Percentiles rank a stretch among this genome's conserved stretches.
phyloP scores from a whole-genome alignment of 23 red algal genomes.

The Gracilaria domingensis region DNA sequence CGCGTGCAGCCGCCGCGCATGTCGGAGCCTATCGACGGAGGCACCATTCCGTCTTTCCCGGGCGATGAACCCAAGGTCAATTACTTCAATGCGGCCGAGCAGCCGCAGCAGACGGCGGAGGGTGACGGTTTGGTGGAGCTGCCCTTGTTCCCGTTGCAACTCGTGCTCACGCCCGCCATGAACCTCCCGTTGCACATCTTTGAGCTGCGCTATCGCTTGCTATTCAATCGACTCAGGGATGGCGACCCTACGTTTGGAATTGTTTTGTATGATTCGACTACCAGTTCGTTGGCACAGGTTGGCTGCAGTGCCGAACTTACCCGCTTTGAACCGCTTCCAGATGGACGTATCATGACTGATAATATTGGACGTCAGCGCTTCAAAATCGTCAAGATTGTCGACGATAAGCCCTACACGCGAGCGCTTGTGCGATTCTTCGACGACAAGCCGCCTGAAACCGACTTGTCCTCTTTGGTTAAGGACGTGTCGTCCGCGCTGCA shows the following conservation, averaged over 20 bases:
- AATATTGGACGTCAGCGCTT: conserved; percentile 83
- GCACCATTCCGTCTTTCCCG: neutral
- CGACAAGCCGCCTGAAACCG: conserved; percentile 47
- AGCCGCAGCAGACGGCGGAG: neutral
- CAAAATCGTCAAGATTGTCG: conserved; percentile 71
- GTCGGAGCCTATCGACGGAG: neutral
- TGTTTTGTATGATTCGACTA: conserved; percentile 83
- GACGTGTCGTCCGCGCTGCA: conserved; percentile 82
- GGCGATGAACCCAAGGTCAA: neutral
- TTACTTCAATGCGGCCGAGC: neutral
- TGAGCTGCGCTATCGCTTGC: conserved; percentile 87
- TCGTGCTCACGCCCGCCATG: conserved; percentile 83
- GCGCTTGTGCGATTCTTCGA: conserved; percentile 70
- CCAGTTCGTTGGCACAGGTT: conserved; percentile 51
- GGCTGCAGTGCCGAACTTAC: conserved; percentile 88
- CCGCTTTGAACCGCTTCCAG: conserved; percentile 80
- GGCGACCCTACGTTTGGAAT: conserved; percentile 88
- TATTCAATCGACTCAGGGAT: conserved; percentile 88
- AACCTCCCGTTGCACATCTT: conserved; percentile 95
- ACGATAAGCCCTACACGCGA: conserved; percentile 69
- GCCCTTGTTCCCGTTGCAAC: conserved; percentile 90
- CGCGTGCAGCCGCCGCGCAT: neutral
- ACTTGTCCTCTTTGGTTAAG: conserved; percentile 21
- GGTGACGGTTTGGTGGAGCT: conserved; percentile 30
- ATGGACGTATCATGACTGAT: conserved; percentile 89